phyloP scores from a whole-genome alignment of 2,329 filamentous ascomycete species.

The Sarocladium brachiariae region DNA sequence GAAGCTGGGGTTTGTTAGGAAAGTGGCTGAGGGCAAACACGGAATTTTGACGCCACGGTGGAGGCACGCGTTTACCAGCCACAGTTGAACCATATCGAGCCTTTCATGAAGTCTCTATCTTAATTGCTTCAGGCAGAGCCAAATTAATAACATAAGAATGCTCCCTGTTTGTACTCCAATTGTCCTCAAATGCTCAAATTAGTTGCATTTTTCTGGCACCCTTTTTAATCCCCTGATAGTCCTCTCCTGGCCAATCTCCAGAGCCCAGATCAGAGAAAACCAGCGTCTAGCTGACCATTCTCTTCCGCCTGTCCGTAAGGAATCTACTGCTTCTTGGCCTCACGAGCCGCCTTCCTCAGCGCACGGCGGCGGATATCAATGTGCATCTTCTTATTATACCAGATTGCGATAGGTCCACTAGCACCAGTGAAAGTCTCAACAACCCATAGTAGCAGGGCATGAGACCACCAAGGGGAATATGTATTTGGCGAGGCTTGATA shows the following conservation, averaged over 20 bases:
- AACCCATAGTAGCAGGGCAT: conserved; percentile 81
- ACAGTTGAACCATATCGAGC: conserved; percentile 3
- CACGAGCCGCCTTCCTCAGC: conserved; percentile 74
- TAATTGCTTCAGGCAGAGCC: too few species aligned
- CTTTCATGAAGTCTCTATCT: too few species aligned
- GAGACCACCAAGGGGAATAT: conserved; percentile 89
- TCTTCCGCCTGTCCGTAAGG: too few species aligned
- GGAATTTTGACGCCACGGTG: conserved; percentile 12
- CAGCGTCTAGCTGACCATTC: not conserved
- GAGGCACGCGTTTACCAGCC: conserved; percentile 9
- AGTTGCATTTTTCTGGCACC: too few species aligned
- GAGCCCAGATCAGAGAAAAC: too few species aligned
- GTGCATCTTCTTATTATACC: conserved; percentile 63
- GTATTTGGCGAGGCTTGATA: conserved; percentile 75
- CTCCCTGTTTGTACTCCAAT: too few species aligned
- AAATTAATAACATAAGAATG: too few species aligned
- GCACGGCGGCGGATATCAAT: conserved; percentile 75
- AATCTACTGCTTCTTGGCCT: conserved; percentile 59
- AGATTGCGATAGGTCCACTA: conserved; percentile 39
- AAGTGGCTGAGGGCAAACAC: conserved; percentile 12
- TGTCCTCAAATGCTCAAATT: too few species aligned
- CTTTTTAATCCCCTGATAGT: too few species aligned
- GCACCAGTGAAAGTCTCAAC: conserved; percentile 54
- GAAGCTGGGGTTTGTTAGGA: conserved; percentile 4
- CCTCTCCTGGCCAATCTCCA: too few species aligned